Conservation (phyloP, 768 basidiomycete species). For the Calocybe cyanea region DNA sequence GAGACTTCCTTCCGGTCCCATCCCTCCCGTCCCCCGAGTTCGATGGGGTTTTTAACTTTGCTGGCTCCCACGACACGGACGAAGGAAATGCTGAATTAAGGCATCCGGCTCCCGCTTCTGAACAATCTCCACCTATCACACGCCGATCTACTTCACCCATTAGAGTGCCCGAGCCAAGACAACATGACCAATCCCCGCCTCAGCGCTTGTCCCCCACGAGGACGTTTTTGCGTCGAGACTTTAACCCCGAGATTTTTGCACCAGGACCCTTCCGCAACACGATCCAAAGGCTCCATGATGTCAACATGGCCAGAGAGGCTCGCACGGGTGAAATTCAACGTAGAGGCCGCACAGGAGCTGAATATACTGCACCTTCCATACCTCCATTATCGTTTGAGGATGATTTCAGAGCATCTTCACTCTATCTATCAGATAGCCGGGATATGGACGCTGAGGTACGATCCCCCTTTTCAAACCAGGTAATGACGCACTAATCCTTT, state of each 20-base stretch:
- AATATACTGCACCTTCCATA: constrained; percentile 20
- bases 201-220: constrained; percentile 9
- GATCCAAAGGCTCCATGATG: constrained; percentile 29
- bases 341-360: background rate
- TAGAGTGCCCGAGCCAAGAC: background rate
- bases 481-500: background rate
- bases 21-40: constrained; percentile 24
- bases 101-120: background rate
- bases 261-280: constrained; percentile 49
- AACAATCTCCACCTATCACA: background rate
- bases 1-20: constrained; percentile 14
- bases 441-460: constrained; percentile 4
- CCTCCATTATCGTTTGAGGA: constrained; percentile 37
- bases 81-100: background rate
- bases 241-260: constrained; percentile 34
- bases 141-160: constrained; percentile 10
- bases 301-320: constrained; percentile 15
- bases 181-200: background rate
- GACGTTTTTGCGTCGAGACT: constrained; percentile 12
- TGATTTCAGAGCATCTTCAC: constrained; percentile 4
- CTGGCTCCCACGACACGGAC: background rate
- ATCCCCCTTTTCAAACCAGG: background rate
- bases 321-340: constrained; percentile 1
- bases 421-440: background rate
- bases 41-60: constrained; percentile 16